Evolutionary conservation across 257 asterid genomes (phyloP), one percentile per base, ranked within the genome.

Genomic region (Parsonsia alboflavescens): DNA sequence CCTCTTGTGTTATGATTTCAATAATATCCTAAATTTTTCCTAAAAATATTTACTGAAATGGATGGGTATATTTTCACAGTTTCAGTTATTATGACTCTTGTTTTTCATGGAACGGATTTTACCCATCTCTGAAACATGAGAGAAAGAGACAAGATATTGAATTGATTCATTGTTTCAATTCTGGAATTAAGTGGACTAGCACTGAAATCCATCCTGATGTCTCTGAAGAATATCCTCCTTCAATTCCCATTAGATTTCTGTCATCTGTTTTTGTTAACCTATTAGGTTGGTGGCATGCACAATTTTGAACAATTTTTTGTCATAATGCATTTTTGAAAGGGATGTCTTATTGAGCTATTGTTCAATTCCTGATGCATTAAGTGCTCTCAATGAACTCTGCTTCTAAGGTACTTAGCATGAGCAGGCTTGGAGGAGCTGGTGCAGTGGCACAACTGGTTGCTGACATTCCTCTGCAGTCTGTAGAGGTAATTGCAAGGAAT

Each of bases 401-500:
- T 36, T 75, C 15, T 73, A 86, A 91, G 96, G 94, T 89, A 44
- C 77, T 89, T 81, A 92, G 96, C 90, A 92, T 92, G 96, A 90
- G 96, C 77, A 85, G 97, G 87, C 89, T 87, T 28, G 97, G 96
- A 46, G 97, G 89, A 39, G 96, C 96, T 77, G 89, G 97, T 81
- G 96, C 97, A 30, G 96, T 86, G 73, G 97, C 96, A 70, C 96
- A 87, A 78, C 95, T 92, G 75, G 93, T 90, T 73, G 87, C 96
- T 15, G 96, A 89, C 82, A 86, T 91, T 79, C 97, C 96, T 10
- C 80, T 86, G 58, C 90, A 84, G 76, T 77, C 95, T 78, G 75
- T 84, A 54, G 96, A 91, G 96, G 97, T 91, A 80, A 77, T 53
- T n/a, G 45, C 11, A 41, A 56, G 62, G 62, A n/a, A 36, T 22